Conservation (phyloP, 345 rosid species). For the Combretum micranthum region DNA sequence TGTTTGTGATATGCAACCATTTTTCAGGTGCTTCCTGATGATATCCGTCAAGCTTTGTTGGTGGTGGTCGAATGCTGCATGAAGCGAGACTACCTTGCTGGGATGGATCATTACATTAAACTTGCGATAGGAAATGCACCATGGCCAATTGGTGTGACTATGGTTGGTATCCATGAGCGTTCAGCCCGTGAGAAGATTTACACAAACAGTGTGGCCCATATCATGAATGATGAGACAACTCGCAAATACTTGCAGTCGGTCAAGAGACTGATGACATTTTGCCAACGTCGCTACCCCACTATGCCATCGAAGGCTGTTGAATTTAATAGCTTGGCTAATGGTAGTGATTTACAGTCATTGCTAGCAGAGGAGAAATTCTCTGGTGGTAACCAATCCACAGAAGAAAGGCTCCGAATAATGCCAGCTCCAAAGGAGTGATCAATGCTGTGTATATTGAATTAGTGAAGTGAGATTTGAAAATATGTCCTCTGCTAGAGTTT, state of each 20-base stretch:
- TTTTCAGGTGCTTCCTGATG: constrained; percentile 70
- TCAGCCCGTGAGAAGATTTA: constrained; percentile 96
- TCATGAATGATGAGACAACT: constrained; percentile 97
- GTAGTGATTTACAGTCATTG: constrained; percentile 82
- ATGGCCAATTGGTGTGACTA: constrained; percentile 99
- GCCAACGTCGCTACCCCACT: constrained; percentile 87
- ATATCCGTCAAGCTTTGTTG: constrained; percentile 79
- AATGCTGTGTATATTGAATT: background rate
- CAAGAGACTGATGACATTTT: constrained; percentile 93
- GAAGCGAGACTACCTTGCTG: constrained; percentile 92
- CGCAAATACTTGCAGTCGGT: constrained; percentile 91
- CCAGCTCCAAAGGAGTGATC: constrained; percentile 45
- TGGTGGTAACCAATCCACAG: constrained; percentile 37
- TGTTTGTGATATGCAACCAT: background rate
- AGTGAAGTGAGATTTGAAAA: no score
- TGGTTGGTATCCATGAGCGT: constrained; percentile 99
- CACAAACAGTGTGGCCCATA: constrained; percentile 96
- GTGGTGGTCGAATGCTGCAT: constrained; percentile 78
- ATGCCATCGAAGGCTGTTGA: constrained; percentile 94
- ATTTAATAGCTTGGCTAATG: constrained; percentile 96
- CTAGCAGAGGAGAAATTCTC: constrained; percentile 63
- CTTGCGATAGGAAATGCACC: constrained; percentile 96
- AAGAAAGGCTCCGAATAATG: constrained; percentile 69
- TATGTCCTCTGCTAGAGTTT: no score
- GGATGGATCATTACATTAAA: constrained; percentile 93